Evolutionary conservation across 2,329 filamentous ascomycete species (phyloP).

Genomic region (Neurospora crassa): DNA sequence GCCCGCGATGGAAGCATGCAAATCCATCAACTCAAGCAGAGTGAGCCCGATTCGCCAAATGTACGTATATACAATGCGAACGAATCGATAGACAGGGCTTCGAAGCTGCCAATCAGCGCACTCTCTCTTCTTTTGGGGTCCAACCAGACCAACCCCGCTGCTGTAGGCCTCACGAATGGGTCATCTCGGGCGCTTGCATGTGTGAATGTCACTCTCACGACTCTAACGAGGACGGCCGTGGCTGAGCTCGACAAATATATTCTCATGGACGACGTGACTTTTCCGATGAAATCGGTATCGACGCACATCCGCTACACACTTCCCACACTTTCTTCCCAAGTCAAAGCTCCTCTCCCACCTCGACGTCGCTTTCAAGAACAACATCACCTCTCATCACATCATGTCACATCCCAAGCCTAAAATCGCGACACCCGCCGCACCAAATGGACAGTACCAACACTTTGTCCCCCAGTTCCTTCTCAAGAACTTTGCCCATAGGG

Average conservation of each 20-base stretch:
- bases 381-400: neutral
- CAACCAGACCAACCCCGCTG: neutral
- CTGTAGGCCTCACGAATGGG: neutral
- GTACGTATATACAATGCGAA: neutral
- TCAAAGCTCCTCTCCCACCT: neutral
- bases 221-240: neutral
- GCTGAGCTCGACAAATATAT: neutral
- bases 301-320: neutral
- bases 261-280: neutral
- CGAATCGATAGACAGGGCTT: neutral
- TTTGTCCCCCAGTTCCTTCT: conserved; percentile 15
- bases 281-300: neutral
- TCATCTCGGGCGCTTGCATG: neutral
- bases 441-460: conserved; percentile 11
- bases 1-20: neutral
- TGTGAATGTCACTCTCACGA: neutral
- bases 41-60: neutral
- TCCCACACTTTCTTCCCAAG: neutral
- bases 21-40: neutral
- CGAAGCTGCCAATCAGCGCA: neutral
- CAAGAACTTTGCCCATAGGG: conserved; percentile 11
- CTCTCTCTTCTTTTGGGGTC: neutral
- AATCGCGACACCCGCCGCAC: neutral
- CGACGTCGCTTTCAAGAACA: neutral
- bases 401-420: neutral